Percentiles rank a stretch among this genome's conserved stretches.
phyloP scores from a whole-genome alignment of 768 basidiomycete genomes.

The Candolleomyces eurysporus region DNA sequence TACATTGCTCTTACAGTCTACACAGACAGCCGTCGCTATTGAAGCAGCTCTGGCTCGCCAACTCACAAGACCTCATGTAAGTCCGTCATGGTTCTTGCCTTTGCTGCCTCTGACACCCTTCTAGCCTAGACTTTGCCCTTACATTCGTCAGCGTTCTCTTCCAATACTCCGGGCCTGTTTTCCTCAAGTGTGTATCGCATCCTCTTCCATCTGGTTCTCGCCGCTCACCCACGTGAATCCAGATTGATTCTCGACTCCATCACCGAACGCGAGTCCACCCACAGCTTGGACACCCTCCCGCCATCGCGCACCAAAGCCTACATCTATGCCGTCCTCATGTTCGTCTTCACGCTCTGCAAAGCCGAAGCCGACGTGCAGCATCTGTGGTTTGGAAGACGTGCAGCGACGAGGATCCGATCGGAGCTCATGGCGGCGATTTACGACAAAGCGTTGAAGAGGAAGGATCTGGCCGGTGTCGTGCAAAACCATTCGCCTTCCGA shows the following conservation, averaged over 20 bases:
- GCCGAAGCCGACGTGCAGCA: conserved; percentile 71
- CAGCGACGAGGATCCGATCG: conserved; percentile 64
- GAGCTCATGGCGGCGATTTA: conserved; percentile 90
- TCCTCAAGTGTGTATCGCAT: conserved; percentile 59
- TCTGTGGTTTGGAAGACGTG: conserved; percentile 81
- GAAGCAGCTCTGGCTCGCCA: conserved; percentile 41
- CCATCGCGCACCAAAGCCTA: conserved; percentile 64
- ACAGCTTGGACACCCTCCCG: conserved; percentile 16
- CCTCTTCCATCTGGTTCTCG: not conserved
- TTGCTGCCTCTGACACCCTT: not conserved
- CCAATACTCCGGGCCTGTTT: conserved; percentile 82
- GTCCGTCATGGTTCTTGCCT: conserved; percentile 1
- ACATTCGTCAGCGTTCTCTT: conserved; percentile 70
- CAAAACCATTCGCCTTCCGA: conserved; percentile 39
- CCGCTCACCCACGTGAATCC: not conserved
- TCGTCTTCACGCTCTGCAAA: conserved; percentile 59
- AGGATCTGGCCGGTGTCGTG: conserved; percentile 79
- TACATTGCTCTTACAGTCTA: not conserved
- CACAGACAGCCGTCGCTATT: conserved; percentile 40
- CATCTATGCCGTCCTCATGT: conserved; percentile 75
- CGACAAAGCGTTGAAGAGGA: conserved; percentile 82
- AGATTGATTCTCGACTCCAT: conserved; percentile 63
- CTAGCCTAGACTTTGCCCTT: conserved; percentile 61
- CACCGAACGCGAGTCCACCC: conserved; percentile 19
- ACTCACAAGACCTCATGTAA: conserved; percentile 46